Evolutionary conservation across 2,329 filamentous ascomycete genomes (phyloP), one percentile per base, ranked within the genome.

Genomic region (Pseudocercospora ulei): DNA sequence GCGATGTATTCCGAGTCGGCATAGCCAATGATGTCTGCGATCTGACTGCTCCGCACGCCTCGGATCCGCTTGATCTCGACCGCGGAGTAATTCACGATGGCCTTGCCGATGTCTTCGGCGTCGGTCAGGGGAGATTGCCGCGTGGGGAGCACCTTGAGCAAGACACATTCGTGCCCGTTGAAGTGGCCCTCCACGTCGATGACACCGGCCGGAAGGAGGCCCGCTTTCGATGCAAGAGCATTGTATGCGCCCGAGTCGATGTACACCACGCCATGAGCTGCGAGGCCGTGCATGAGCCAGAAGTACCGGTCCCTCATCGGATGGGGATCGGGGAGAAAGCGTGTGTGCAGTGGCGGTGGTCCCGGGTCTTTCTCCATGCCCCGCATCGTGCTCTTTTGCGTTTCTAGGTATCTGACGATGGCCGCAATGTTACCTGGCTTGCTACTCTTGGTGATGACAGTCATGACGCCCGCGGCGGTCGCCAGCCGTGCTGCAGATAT

Each of bases 1-100:
- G 86, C 87, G 25, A 96, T 81, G 63, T 96, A 95, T 63, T 96
- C 86, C 56, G 82, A 92, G 59, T 95, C 87, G 12, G 85, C 84
- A 63, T 95, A 98, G 3, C 88, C 90, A 19, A 98, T 65, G 28
- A 90, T 66, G 6, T 72, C 70, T 31, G 78, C 70, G 47, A 98
- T 95, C 58, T 94, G 81, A 4, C 71, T 74, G 57, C 86, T 94
- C 58, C 82, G 77, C 49, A 81, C 69, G 1, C 90, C 90, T 65
- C 82, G 85, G 57, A 98, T 94, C 35, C 82, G 69, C 41, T 69
- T 66, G 45, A 98, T 86, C 63, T 98, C 88, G 1, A 71, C 68
- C 1, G 82, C 78, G n/a, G 82, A 82, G 59, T 96, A 98, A 62
- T 96, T 95, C 41, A 94, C 86, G 33, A 98, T 66, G 3, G 85